phyloP scores from a whole-genome alignment of 2,329 filamentous ascomycete genomes.

The Aureobasidium zeae region DNA sequence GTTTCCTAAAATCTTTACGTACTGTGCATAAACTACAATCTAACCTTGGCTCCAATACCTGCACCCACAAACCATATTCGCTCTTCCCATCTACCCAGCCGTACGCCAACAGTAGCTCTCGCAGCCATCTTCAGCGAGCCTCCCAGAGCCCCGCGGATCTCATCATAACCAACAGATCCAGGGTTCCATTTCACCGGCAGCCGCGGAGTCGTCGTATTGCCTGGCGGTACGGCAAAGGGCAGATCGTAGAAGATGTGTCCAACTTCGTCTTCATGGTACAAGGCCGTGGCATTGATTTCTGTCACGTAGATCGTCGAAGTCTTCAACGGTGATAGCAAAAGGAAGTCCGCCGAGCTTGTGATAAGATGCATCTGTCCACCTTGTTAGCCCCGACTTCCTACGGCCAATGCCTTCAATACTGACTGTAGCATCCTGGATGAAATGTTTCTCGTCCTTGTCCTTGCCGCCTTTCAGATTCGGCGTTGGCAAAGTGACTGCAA shows the following conservation, averaged over 20 bases:
- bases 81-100: conserved; percentile 66
- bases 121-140: conserved; percentile 72
- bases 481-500: conserved; percentile 62
- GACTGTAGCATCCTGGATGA: conserved; percentile 72
- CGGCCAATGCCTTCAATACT: not conserved
- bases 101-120: conserved; percentile 62
- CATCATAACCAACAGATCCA: conserved; percentile 71
- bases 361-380: conserved; percentile 59
- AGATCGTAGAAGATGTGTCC: conserved; percentile 67
- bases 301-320: conserved; percentile 68
- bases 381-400: not conserved
- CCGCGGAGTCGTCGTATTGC: conserved; percentile 57
- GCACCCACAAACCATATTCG: conserved; percentile 47
- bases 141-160: conserved; percentile 68
- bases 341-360: conserved; percentile 78
- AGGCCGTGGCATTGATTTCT: conserved; percentile 71
- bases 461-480: conserved; percentile 50
- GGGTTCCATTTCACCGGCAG: conserved; percentile 76
- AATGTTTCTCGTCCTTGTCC: conserved; percentile 46
- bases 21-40: conserved; percentile 31
- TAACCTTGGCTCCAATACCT: conserved; percentile 40
- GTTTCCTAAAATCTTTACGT: no score
- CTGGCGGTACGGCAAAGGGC: conserved; percentile 66
- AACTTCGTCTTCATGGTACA: conserved; percentile 65
- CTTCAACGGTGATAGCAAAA: conserved; percentile 66